phyloP scores from a whole-genome alignment of 2,329 filamentous ascomycete species.

The Aspergillus ochraceoroseus region DNA sequence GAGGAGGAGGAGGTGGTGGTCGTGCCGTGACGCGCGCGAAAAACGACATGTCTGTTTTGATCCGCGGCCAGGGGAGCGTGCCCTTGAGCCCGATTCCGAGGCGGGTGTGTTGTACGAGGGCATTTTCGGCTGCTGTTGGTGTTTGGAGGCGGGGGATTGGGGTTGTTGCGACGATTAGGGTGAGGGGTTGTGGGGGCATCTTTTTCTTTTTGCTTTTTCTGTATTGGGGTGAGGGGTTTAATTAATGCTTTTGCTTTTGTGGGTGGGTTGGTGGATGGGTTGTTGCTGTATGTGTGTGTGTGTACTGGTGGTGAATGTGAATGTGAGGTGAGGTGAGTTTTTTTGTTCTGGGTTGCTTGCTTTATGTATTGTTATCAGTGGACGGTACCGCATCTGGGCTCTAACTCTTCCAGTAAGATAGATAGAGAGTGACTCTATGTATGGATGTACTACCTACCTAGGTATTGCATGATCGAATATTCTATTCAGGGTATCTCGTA shows the following conservation, averaged over 20 bases:
- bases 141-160: conserved; percentile 56
- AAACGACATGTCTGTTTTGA: conserved; percentile 90
- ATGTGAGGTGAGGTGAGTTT: conserved; percentile 1
- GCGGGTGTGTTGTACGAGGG: conserved; percentile 56
- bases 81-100: conserved; percentile 84
- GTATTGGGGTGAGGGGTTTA: neutral
- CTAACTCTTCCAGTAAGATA: too few species aligned
- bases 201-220: conserved; percentile 1
- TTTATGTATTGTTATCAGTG: too few species aligned
- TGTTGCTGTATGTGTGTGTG: conserved; percentile 1
- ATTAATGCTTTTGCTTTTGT: too few species aligned
- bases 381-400: too few species aligned
- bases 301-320: neutral
- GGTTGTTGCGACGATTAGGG: conserved; percentile 88
- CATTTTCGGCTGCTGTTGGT: neutral
- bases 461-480: too few species aligned
- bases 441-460: too few species aligned
- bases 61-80: conserved; percentile 78
- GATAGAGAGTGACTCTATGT: too few species aligned
- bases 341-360: too few species aligned
- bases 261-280: conserved; percentile 2
- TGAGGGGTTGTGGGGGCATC: conserved; percentile 55
- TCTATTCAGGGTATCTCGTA: too few species aligned
- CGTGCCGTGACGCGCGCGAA: conserved; percentile 86
- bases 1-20: too few species aligned